Conservation (phyloP, 1,284 basidiomycete species). For the Macrocystidia cucumis region DNA sequence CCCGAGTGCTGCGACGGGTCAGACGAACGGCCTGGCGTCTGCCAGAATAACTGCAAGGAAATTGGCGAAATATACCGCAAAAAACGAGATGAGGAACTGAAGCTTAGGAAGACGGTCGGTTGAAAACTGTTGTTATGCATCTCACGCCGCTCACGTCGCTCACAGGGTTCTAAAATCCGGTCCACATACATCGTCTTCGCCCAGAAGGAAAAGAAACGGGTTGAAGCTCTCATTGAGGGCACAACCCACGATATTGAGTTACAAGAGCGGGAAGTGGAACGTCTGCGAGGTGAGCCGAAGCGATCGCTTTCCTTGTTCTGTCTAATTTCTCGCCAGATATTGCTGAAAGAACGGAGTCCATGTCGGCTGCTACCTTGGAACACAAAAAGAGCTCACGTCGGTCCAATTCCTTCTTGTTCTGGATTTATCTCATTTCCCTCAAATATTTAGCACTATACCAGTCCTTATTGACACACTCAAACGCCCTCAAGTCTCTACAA, state of each 20-base stretch:
- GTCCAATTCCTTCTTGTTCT: conserved; percentile 26
- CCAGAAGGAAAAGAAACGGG: conserved; percentile 76
- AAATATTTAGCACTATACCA: conserved; percentile 63
- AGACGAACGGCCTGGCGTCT: conserved; percentile 80
- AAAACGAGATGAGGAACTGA: conserved; percentile 62
- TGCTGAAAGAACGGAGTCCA: conserved; percentile 60
- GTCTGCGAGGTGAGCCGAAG: conserved; percentile 45
- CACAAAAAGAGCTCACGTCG: conserved; percentile 81
- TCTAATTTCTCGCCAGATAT: conserved; percentile 38
- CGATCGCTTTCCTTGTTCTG: neutral
- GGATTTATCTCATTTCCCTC: conserved; percentile 4
- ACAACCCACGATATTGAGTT: conserved; percentile 51
- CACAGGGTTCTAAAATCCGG: conserved; percentile 85
- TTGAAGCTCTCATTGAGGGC: conserved; percentile 54
- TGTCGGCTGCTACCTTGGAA: conserved; percentile 70
- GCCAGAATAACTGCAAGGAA: conserved; percentile 73
- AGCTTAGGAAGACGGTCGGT: conserved; percentile 73
- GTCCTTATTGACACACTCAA: conserved; percentile 67
- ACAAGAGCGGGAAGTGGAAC: conserved; percentile 63
- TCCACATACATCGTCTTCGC: conserved; percentile 84
- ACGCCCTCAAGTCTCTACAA: conserved; percentile 72
- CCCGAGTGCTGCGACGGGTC: conserved; percentile 97
- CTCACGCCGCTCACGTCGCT: conserved; percentile 1
- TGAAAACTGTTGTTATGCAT: neutral
- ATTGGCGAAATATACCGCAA: conserved; percentile 68